Evolutionary conservation across 148 eudicot genomes (phyloP), one percentile per base, ranked within the genome.

Genomic region (Silene uniflora): DNA sequence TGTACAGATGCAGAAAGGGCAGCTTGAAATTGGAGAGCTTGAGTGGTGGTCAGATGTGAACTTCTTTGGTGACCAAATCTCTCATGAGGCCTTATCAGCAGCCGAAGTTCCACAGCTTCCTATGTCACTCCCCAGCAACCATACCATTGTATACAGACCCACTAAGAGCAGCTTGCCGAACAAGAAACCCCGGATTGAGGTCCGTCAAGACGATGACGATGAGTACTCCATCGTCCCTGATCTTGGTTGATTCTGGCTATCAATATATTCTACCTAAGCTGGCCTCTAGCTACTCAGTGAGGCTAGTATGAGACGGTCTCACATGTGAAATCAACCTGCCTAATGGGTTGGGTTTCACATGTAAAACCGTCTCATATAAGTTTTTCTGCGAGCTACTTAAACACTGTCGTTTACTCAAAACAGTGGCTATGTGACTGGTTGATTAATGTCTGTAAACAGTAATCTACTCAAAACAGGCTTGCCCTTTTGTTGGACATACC

Each of bases 71-170:
- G 91, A 89, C 52, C 93, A 89, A 83, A 75, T 82, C 18, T 68
- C 81, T 35, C 83, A 71, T 7, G 86, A 90, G 69, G 82, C 87
- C 46, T 81, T 89, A 35, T 85, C 83, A 74, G 91, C 93, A 25
- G 98, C 98, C 16, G 99, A 95, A 84, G 97, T 95, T 44, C 99
- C 99, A 75, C 91, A 95, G 77, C 91, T 95, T 61, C 90, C 89
- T 2, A 76, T 78, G 64, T 76, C 89, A 49, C 76, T 90, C 16
- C 78, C 85, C 10, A 81, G 64, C 77, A 76, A 60, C 76, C 83
- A 82, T 65, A n/a, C 75, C 35, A 13, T 81, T 64, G 77, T 86
- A 5, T 81, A 83, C 83, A 86, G 85, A 62, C 74, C 87, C 72
- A 67, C 79, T 22, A 89, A 87, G 77, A 74, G 42, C 65, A 80